These are phyloP conservation scores for Hymenoscyphus occultus DNA, from an alignment of 2,329 filamentous ascomycete genomes.

Conservation along the genomic window DNA sequence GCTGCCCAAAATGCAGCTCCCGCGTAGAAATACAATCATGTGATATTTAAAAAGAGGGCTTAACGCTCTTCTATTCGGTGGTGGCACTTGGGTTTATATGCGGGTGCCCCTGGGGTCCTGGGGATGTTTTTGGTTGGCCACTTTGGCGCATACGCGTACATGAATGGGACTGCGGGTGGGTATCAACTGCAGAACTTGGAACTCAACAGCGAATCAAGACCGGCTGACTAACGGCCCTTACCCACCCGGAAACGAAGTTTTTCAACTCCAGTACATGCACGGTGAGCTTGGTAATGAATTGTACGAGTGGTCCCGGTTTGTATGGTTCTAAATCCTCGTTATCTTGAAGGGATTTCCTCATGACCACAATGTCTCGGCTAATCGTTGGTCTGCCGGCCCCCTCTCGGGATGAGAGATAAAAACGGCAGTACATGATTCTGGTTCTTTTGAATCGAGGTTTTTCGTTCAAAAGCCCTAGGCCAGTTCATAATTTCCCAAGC, in stretches of 20 bases:
- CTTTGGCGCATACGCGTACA: neutral
- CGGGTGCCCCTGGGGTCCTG: neutral
- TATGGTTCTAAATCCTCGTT: neutral
- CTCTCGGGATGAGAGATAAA: too few relatives aligned
- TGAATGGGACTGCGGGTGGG: neutral
- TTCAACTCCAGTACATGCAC: neutral
- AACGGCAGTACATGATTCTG: too few relatives aligned
- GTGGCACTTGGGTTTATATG: neutral
- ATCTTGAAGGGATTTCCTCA: neutral
- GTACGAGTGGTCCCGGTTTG: neutral
- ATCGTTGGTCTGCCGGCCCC: neutral
- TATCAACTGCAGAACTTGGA: neutral
- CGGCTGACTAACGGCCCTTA: neutral
- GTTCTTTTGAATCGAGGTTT: too few relatives aligned
- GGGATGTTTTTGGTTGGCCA: neutral
- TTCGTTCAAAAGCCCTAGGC: too few relatives aligned
- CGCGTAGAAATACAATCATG: conserved; percentile 6
- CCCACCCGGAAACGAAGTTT: neutral
- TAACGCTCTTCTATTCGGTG: conserved; percentile 3
- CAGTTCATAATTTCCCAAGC: too few relatives aligned
- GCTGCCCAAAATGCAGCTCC: neutral
- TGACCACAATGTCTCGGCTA: neutral
- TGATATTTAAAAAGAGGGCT: neutral
- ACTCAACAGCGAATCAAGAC: neutral
- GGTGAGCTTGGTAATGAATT: neutral